Percentiles rank a stretch among this genome's conserved stretches.
These are phyloP conservation scores for Phytophthora palmivora DNA, from an alignment of 352 stramenopile species.

Conservation along the genomic window DNA sequence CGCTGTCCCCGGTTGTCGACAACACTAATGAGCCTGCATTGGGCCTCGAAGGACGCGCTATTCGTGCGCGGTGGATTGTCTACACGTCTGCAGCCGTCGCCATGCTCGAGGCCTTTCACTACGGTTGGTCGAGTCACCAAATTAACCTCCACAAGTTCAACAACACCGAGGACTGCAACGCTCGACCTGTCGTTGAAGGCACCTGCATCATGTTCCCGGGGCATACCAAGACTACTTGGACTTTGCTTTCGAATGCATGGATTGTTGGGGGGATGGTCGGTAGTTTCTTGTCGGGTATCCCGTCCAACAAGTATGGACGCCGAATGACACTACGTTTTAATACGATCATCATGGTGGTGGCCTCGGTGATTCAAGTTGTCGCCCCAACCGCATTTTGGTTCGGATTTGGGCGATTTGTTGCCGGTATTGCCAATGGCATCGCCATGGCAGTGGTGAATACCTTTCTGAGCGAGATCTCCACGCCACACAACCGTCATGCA, in stretches of 20 bases:
- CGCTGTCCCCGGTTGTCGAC: constrained; percentile 9
- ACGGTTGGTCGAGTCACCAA: constrained; percentile 59
- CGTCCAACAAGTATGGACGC: constrained; percentile 53
- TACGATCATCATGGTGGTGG: constrained; percentile 44
- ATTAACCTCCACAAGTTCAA: constrained; percentile 61
- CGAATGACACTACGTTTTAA: constrained; percentile 41
- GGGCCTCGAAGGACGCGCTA: constrained; percentile 18
- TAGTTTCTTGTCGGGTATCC: constrained; percentile 37
- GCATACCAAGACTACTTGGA: constrained; percentile 57
- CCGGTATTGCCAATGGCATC: constrained; percentile 46
- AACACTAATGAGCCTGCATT: background rate
- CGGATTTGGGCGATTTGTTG: constrained; percentile 39
- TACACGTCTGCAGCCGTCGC: constrained; percentile 46
- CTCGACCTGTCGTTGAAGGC: no score
- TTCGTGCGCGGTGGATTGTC: constrained; percentile 35
- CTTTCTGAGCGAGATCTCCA: constrained; percentile 55
- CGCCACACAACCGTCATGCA: constrained; percentile 42
- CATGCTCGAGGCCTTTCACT: constrained; percentile 54
- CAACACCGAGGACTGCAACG: constrained; percentile 47
- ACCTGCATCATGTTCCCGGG: no score
- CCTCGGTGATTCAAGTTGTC: constrained; percentile 34
- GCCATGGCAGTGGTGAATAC: constrained; percentile 41
- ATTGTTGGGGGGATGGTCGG: constrained; percentile 65
- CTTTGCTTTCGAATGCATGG: constrained; percentile 56
- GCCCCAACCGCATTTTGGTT: constrained; percentile 32